phyloP scores from a whole-genome alignment of 768 basidiomycete genomes.

The Leccinum rimulosum region DNA sequence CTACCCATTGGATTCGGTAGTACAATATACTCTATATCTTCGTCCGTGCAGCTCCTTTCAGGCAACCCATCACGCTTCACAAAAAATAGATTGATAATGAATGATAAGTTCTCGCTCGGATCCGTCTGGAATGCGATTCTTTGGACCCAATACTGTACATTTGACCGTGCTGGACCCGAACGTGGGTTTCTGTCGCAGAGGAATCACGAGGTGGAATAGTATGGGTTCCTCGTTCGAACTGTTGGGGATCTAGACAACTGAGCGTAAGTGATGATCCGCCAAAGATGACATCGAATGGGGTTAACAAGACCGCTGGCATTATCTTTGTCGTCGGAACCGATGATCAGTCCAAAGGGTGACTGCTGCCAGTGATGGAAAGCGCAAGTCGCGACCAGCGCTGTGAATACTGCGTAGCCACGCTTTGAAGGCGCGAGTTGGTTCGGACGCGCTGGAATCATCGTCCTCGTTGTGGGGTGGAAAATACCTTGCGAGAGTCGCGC shows the following conservation, averaged over 20 bases:
- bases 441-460: conserved; percentile 34
- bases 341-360: no score
- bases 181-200: conserved; percentile 63
- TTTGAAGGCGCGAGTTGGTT: background rate
- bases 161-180: conserved; percentile 61
- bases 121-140: background rate
- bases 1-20: conserved; percentile 67
- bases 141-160: conserved; percentile 30
- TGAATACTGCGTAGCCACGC: no score
- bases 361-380: no score
- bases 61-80: conserved; percentile 39
- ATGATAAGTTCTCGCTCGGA: background rate
- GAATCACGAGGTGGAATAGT: conserved; percentile 81
- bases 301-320: conserved; percentile 25
- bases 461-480: background rate
- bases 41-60: conserved; percentile 32
- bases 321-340: background rate
- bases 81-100: conserved; percentile 44
- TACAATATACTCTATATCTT: conserved; percentile 54
- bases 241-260: conserved; percentile 15
- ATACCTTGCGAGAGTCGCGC: no score
- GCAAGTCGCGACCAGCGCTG: no score
- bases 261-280: conserved; percentile 55
- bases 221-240: background rate
- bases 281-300: conserved; percentile 32